Percentiles rank a stretch among this genome's conserved stretches.
Evolutionary conservation across 352 stramenopile species (phyloP).

Genomic region (Globisporangium cederbergense): DNA sequence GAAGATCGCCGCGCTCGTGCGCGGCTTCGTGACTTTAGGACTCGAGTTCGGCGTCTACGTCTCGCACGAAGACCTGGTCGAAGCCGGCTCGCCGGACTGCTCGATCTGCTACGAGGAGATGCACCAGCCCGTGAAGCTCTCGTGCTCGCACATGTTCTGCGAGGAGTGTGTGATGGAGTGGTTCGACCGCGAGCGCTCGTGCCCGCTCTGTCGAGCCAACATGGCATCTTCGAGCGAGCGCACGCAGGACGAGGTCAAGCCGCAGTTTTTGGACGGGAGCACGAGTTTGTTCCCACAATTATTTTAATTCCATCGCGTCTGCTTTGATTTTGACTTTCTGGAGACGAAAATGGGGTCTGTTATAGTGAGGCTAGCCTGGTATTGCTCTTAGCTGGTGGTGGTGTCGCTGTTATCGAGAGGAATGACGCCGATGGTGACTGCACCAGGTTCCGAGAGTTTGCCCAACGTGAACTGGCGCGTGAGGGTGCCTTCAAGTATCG

Average conservation of each 20-base stretch:
- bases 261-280: constrained; percentile 71
- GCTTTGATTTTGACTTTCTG: not conserved
- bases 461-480: constrained; percentile 55
- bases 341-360: not conserved
- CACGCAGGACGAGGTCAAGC: constrained; percentile 35
- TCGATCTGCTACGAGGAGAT: constrained; percentile 84
- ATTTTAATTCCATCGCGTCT: constrained; percentile 7
- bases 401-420: constrained; percentile 2
- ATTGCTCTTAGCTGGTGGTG: not conserved
- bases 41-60: constrained; percentile 75
- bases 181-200: constrained; percentile 83
- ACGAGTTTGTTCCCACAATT: constrained; percentile 77
- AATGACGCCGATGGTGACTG: constrained; percentile 42
- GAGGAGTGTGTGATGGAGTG: constrained; percentile 83
- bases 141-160: constrained; percentile 81
- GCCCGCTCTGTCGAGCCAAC: constrained; percentile 63
- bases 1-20: constrained; percentile 43
- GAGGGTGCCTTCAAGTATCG: constrained; percentile 52
- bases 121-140: constrained; percentile 65
- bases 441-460: constrained; percentile 42
- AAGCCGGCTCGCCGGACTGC: constrained; percentile 63
- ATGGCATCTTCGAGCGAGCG: constrained; percentile 27
- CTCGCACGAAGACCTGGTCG: constrained; percentile 47
- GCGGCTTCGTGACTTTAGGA: constrained; percentile 53
- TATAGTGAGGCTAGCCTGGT: not conserved